Conservation (phyloP, 108 stramenopile genomes). For the Poteriospumella lacustris region DNA sequence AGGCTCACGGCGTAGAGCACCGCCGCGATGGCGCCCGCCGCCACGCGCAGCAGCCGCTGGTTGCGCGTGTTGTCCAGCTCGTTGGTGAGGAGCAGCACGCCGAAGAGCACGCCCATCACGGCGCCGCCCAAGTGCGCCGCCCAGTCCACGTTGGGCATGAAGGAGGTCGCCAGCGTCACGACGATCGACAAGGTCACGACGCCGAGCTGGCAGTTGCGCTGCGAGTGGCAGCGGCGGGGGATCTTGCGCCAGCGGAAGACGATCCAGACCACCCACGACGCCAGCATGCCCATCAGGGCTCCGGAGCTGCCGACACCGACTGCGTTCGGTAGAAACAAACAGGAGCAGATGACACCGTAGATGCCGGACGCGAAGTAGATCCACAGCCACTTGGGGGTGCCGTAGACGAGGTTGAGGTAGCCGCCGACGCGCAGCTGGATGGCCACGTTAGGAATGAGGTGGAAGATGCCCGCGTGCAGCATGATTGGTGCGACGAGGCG, state of each 20-base stretch:
- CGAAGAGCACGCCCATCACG: neutral
- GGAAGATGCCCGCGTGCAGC: slow-evolving; percentile 5
- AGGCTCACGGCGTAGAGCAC: neutral
- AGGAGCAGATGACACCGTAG: neutral
- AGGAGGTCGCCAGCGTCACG: neutral
- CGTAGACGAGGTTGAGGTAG: slow-evolving; percentile 25
- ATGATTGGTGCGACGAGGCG: neutral
- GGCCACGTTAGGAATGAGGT: neutral
- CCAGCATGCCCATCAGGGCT: slow-evolving; percentile 23
- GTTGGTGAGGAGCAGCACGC: neutral
- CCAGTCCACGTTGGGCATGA: slow-evolving; percentile 20
- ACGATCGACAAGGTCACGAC: neutral
- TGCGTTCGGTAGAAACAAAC: slow-evolving; percentile 4
- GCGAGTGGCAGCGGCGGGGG: neutral
- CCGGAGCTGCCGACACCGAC: slow-evolving; percentile 24
- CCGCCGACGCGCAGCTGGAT: slow-evolving; percentile 27
- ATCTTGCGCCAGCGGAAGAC: slow-evolving; percentile 21
- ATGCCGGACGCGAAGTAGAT: slow-evolving; percentile 25
- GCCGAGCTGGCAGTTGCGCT: slow-evolving; percentile 13
- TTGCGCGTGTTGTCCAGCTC: neutral
- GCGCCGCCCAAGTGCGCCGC: slow-evolving; percentile 24
- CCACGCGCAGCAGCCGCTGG: neutral
- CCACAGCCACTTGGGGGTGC: slow-evolving; percentile 21
- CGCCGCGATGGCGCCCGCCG: neutral
- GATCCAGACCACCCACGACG: slow-evolving; percentile 22